Evolutionary conservation across 2,329 filamentous ascomycete genomes (phyloP), one percentile per base, ranked within the genome.

Genomic region (Ceratocystis eucalypticola): DNA sequence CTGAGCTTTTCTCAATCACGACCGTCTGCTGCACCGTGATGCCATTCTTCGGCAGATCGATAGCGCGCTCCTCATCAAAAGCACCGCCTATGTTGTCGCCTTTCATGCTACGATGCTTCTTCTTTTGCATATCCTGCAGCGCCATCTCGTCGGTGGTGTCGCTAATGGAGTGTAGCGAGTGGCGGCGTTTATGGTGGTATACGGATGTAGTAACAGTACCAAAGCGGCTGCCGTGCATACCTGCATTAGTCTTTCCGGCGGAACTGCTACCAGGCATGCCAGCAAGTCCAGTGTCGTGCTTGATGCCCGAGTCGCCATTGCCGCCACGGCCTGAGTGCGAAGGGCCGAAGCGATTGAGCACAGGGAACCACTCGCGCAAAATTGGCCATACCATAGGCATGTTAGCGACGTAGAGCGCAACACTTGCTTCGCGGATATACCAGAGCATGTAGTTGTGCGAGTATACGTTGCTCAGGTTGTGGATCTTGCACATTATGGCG

Each of bases 401-500:
- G 62, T 79, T 79, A 57, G 77, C 72, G 12, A 76, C 74, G 69
- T 79, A 77, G 48, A 79, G 72, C n/a, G 77, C 76, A 3, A 77
- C 78, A 0, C 77, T 78, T 0, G 77, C 77, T 68, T 79, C 77
- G 41, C 77, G 76, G 62, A 78, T 76, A 70, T 79, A 79, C 77
- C 77, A 79, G 65, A 75, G 76, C 2, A 74, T 76, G 77, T 77
- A 79, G 15, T 72, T 69, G 22, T 67, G 70, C 7, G 75, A 76
- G 62, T 72, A 78, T 0, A 77, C 76, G 20, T 77, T 70, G 10
- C 67, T 74, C 37, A 79, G 74, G 67, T 75, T 78, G 72, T 79
- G 78, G 66, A 73, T 74, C 62, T 79, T 79, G 71, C 76, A 75
- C 65, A 85, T 75, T 30, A 79, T 74, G 17, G 80, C 79, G 2